These are phyloP conservation scores for Candolleomyces eurysporus DNA, from an alignment of 768 basidiomycete species.

Conservation along the genomic window DNA sequence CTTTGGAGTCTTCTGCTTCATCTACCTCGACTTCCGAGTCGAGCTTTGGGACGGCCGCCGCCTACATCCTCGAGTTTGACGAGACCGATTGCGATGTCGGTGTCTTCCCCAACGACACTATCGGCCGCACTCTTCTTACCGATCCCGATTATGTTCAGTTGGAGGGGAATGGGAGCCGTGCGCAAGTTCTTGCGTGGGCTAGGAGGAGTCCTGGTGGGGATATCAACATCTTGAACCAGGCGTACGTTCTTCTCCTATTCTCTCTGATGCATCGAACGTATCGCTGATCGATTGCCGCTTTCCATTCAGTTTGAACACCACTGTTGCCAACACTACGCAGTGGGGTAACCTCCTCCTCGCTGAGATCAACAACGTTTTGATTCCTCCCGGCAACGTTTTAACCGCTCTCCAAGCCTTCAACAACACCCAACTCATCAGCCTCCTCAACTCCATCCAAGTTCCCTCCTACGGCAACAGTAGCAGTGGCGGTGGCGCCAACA, in stretches of 20 bases:
- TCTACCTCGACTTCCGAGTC: not conserved
- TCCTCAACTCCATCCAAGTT: conserved; percentile 21
- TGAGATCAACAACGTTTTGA: conserved; percentile 49
- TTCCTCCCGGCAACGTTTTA: conserved; percentile 47
- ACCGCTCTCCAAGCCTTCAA: conserved; percentile 42
- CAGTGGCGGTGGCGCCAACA: not conserved
- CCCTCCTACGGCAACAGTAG: conserved; percentile 14
- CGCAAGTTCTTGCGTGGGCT: conserved; percentile 49
- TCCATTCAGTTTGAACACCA: conserved; percentile 21
- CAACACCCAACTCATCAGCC: conserved; percentile 36
- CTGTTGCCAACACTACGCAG: conserved; percentile 37
- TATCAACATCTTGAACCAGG: conserved; percentile 45
- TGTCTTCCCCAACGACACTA: conserved; percentile 50
- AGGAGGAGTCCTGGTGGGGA: conserved; percentile 18
- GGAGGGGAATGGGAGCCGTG: conserved; percentile 46
- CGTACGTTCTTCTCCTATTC: conserved; percentile 24
- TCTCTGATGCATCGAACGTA: conserved; percentile 6
- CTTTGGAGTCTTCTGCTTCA: not conserved
- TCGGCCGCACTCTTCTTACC: conserved; percentile 62
- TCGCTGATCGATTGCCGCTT: not conserved
- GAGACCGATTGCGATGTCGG: not conserved
- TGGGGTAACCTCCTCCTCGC: conserved; percentile 42
- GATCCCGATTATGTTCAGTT: conserved; percentile 47
- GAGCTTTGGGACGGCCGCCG: not conserved
- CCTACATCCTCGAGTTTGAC: not conserved